Percentiles rank a stretch among this genome's conserved stretches.
These are phyloP conservation scores for Umbelopsis sp. DNA, from an alignment of 371 early-diverging fungal species.

Conservation along the genomic window DNA sequence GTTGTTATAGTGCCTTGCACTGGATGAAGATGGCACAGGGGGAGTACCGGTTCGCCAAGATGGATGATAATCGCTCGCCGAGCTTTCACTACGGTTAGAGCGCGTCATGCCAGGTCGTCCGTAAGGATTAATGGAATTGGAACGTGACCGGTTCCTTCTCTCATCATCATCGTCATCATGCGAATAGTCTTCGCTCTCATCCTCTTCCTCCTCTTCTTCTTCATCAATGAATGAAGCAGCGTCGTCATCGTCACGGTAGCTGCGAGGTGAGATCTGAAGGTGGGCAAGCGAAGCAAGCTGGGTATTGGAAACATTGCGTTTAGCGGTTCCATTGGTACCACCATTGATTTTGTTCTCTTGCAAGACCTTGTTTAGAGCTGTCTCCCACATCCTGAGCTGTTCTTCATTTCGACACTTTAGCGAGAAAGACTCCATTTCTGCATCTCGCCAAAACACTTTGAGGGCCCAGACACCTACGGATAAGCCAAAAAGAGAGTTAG, in stretches of 20 bases:
- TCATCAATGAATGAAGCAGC: conserved; percentile 37
- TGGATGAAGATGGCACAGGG: conserved; percentile 12
- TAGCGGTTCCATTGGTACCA: conserved; percentile 22
- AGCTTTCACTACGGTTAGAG: conserved; percentile 33
- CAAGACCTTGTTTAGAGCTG: conserved; percentile 65
- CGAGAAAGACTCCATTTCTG: conserved; percentile 80
- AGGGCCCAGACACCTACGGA: conserved; percentile 54
- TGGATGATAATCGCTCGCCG: conserved; percentile 13
- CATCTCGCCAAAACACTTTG: conserved; percentile 74
- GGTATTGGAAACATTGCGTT: conserved; percentile 27
- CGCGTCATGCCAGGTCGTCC: conserved; percentile 4
- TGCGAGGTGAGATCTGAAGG: conserved; percentile 33
- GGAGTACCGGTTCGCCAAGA: conserved; percentile 5
- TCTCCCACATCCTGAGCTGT: conserved; percentile 87
- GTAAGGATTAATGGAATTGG: conserved; percentile 25
- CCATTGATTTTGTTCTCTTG: conserved; percentile 24
- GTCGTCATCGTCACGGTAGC: conserved; percentile 29
- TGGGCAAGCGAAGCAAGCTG: conserved; percentile 41
- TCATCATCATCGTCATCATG: conserved; percentile 47
- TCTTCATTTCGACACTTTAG: conserved; percentile 89
- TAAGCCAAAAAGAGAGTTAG: conserved; percentile 28
- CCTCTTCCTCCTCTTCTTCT: conserved; percentile 42
- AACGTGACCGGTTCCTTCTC: conserved; percentile 26
- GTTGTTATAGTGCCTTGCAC: conserved; percentile 17
- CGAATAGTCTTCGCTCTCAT: conserved; percentile 46